Evolutionary conservation across 225 moss, liverwort and hornwort species (phyloP), one percentile per base, ranked within the genome.

Genomic region (Anthoceros angustus): DNA sequence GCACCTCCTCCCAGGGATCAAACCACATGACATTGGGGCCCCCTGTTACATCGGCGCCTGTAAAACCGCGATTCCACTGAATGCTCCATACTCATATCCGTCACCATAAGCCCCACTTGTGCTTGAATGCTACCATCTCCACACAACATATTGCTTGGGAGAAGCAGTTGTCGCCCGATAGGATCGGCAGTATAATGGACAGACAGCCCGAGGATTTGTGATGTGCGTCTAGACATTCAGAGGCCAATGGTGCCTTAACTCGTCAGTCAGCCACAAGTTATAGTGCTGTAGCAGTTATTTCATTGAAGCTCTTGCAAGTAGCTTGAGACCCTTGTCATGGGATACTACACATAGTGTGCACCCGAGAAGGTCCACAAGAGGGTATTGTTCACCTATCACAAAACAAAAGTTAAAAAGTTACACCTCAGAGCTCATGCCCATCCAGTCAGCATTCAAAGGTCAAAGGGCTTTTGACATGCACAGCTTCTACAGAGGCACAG

Each of bases 281-380:
- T 23, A 55, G 55, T 55, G 55, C 18, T 55, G 55, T 55, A 0
- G 55, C 55, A 55, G 55, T 55, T 55, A 55, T 55, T 55, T 23
- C 55, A 55, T 23, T 55, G 55, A 55, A 55, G 55, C 55, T 55
- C 55, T 55, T 55, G 55, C 55, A 55, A 15, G 55, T 55, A 55
- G 14, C 55, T 55, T 23, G 55, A 55, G 55, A 55, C n/a, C 6
- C 55, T 55, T 55, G n/a, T 55, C 55, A 55, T 55, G 55, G 55
- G 55, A 18, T 55, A 55, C 16, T 55, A 15, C 6, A 55, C 10
- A 18, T 55, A 55, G 14, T 23, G n/a, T 55, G 55, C 55, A 55
- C 55, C 55, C 18, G 18, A 23, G 4, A 55, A 55, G 55, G 55
- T 55, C 14, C 18, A 55, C 55, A 23, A 46, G 45, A 16, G 5